Base-by-base conservation (phyloP, 345 rosid genomes). In the Pelargonium nanum region DNA sequence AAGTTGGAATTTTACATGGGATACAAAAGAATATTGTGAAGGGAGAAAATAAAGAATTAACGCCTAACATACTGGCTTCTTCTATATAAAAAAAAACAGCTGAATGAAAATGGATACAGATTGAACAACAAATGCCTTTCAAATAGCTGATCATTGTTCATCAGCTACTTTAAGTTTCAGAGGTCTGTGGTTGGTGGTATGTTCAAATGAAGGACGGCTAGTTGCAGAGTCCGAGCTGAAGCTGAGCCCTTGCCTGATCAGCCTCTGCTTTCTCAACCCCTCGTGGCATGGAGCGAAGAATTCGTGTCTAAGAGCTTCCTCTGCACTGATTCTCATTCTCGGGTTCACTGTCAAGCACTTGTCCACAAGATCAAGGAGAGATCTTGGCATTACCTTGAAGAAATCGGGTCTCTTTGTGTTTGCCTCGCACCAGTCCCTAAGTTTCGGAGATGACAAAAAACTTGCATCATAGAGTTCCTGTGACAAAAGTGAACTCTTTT, bases 331-430 rank as follows among this genome's bases (percentile, higher is more conserved):
- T 67, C 97, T 83, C 62, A 57, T 34, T 63, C 97, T 79, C 5
- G 95, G 99, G 65, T 93, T 89, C 56, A 87, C 90, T 0, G 83
- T 77, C 75, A 93, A 69, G 80, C 99, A 93, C 65, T 80, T 86
- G 64, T 84, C 92, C 63, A 93, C 78, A 1, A 93, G 92, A 72
- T 89, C 96, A 53, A 87, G 71, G 4, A 93, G 84, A 21, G 91
- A 80, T 56, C 4, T 53, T 1, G 97, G 97, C 53, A 87, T 63
- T 64, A 25, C 66, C 34, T 71, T 62, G 15, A 85, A 75, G 78
- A 87, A 85, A 17, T 77, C 90, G 34, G 62, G 73, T 70, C 90
- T 82, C 78, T 77, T 93, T 19, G 96, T 81, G 79, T 71, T 84
- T 59, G 72, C 53, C 63, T 66, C 64, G 73, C 87, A 93, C 96